Evolutionary conservation across 768 basidiomycete genomes (phyloP).

Genomic region (Lyophyllum atratum): DNA sequence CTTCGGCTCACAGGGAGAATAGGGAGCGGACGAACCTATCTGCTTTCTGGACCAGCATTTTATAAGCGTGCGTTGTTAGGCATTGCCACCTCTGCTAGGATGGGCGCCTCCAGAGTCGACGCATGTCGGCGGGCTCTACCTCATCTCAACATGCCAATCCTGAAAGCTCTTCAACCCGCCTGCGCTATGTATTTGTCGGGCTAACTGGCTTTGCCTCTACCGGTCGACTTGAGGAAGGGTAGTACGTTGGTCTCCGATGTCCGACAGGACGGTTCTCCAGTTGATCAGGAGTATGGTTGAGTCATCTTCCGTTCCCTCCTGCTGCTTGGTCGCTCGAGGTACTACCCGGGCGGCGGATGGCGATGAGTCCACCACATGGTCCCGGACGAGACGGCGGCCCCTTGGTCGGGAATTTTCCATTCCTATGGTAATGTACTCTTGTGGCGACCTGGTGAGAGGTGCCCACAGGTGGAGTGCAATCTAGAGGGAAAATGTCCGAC

Average conservation of each 20-base stretch:
- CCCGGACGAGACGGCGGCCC: not conserved
- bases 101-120: not conserved
- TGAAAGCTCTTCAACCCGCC: not conserved
- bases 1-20: not conserved
- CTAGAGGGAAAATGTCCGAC: slow-evolving; percentile 1
- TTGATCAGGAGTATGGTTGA: too few species aligned
- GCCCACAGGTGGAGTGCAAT: slow-evolving; percentile 3
- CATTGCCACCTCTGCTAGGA: not conserved
- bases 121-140: not conserved
- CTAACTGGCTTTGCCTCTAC: too few species aligned
- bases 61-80: not conserved
- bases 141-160: not conserved
- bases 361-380: not conserved
- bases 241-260: too few species aligned
- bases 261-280: too few species aligned
- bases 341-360: not conserved
- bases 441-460: not conserved
- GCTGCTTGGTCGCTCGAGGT: not conserved
- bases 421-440: slow-evolving; percentile 7
- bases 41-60: not conserved
- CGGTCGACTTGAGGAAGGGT: too few species aligned
- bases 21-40: not conserved
- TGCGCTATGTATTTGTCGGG: not conserved
- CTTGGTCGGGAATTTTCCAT: slow-evolving; percentile 5
- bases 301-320: too few species aligned